These are phyloP conservation scores for Yarrowia alimentaria DNA, from an alignment of 805 yeast species.

Conservation along the genomic window DNA sequence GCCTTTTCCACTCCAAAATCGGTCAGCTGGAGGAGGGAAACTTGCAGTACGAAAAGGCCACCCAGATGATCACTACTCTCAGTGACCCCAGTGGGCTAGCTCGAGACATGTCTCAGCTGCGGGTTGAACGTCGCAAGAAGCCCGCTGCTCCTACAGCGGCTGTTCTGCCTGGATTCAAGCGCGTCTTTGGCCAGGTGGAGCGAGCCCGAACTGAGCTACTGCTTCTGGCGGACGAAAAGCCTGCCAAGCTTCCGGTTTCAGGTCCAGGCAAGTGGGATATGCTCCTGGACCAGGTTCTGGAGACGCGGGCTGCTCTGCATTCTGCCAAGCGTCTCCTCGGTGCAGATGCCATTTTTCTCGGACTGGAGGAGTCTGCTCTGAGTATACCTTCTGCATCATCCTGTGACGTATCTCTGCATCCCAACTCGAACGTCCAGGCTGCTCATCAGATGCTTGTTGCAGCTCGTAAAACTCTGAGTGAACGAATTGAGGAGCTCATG, in stretches of 20 bases:
- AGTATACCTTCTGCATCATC: constrained; percentile 14
- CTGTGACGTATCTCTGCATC: constrained; percentile 9
- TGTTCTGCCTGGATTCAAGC: constrained; percentile 4
- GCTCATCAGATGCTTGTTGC: constrained; percentile 9
- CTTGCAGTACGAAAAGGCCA: background rate
- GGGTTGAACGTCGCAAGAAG: constrained; percentile 17
- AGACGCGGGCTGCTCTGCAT: constrained; percentile 1
- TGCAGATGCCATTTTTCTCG: constrained; percentile 12
- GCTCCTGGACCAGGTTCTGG: constrained; percentile 4
- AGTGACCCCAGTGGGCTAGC: constrained; percentile 1
- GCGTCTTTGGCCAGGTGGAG: constrained; percentile 4
- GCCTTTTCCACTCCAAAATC: background rate
- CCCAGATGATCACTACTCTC: constrained; percentile 1
- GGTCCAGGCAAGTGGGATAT: constrained; percentile 8
- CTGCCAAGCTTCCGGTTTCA: background rate
- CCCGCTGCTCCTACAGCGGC: background rate
- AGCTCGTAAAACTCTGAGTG: background rate
- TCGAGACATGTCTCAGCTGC: constrained; percentile 17
- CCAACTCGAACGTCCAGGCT: constrained; percentile 8
- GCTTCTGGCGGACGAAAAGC: background rate
- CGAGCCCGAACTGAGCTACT: background rate
- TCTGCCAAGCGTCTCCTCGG: constrained; percentile 14
- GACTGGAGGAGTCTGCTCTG: constrained; percentile 15
- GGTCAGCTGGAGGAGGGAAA: constrained; percentile 2
- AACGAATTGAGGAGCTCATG: background rate